These are phyloP conservation scores for Picea sitchensis DNA, from an alignment of 75 land plant species.

Conservation along the genomic window DNA sequence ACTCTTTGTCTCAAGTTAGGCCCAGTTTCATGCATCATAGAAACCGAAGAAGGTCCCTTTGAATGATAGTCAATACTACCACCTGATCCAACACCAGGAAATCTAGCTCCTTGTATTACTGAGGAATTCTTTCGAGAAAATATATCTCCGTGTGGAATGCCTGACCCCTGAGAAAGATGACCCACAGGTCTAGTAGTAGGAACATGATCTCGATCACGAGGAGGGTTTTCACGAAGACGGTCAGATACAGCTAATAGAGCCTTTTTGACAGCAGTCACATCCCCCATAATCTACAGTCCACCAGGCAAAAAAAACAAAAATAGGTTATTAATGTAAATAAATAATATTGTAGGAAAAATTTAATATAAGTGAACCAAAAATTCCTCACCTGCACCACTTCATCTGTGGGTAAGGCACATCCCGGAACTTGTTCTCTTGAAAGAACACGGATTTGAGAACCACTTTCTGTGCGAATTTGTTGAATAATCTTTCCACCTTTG, in stretches of 20 bases:
- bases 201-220: conserved; percentile 37
- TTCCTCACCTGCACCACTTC: conserved; percentile 70
- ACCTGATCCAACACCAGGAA: conserved; percentile 21
- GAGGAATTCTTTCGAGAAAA: conserved; percentile 19
- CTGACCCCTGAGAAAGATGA: conserved; percentile 15
- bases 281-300: conserved; percentile 58
- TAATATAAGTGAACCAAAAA: background rate
- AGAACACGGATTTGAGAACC: conserved; percentile 76
- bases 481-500: conserved; percentile 63
- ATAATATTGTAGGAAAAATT: too few species aligned
- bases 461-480: conserved; percentile 73
- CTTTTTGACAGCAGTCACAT: conserved; percentile 38
- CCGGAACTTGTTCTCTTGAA: conserved; percentile 72
- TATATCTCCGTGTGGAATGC: conserved; percentile 9
- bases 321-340: too few species aligned
- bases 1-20: conserved; percentile 17
- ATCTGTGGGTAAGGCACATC: conserved; percentile 55
- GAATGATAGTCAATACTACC: conserved; percentile 27
- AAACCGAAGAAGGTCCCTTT: conserved; percentile 12
- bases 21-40: conserved; percentile 24
- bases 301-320: background rate
- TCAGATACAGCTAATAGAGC: conserved; percentile 57
- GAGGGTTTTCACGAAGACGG: conserved; percentile 54
- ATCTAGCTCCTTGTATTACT: conserved; percentile 18
- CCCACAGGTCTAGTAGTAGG: conserved; percentile 13